Evolutionary conservation across 345 rosid species (phyloP), one percentile per base, ranked within the genome.

Genomic region (Camelina sativa): DNA sequence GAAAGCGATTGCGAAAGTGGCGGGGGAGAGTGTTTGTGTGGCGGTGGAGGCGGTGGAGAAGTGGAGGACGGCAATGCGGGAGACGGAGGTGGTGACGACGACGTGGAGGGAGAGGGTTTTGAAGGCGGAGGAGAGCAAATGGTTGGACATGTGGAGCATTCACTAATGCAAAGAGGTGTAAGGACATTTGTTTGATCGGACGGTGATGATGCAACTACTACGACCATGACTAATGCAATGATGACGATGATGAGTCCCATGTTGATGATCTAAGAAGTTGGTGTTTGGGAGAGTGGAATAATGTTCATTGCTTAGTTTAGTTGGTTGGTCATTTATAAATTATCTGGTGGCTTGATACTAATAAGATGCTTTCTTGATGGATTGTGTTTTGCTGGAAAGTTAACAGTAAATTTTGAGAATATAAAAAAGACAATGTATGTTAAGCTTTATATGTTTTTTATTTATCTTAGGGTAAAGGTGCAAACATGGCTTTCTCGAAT

Each of bases 161-260:
- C 79, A 16, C 82, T 79, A 40, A 79, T 72, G 82, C 82, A 79
- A 62, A 79, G 75, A 37, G 78, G 75, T 10, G 78, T 60, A n/a
- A 66, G 47, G 11, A 62, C 37, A 67, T 73, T 38, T 23, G 75
- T 61, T 78, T 72, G 73, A 25, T 78, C 40, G 51, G 76, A 65
- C 1, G 72, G 64, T 66, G 81, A 78, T 59, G 82, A 67, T 72
- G 74, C 55, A 34, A 40, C 71, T 11, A 71, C 22, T 32, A 68
- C 40, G 69, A 66, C 6, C 63, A 67, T 67, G 46, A 67, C 55
- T 44, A 65, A 60, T 16, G 44, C 6, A 5, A 77, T 25, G 22
- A 65, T 59, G 37, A 78, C 51, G 5, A 43, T 38, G 25, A 5
- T 23, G 34, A 52, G 17, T 2, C 53, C 25, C 69, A 67, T 68